Evolutionary conservation across 176 grass and related monocot species (phyloP).

Genomic region (Oryza brachyantha): DNA sequence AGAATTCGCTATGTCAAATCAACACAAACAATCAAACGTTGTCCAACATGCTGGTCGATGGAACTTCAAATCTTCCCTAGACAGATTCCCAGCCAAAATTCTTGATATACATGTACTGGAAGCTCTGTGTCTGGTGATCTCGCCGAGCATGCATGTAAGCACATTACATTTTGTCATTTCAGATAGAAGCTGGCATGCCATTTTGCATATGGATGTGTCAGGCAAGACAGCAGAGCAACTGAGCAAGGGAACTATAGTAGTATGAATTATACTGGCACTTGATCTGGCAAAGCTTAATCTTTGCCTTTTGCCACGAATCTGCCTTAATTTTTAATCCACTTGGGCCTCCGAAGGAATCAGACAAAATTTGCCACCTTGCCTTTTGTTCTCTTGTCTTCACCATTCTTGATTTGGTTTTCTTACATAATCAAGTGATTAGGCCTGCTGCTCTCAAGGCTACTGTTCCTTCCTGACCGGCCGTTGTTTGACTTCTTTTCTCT

Average conservation of each 20-base stretch:
- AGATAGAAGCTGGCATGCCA: not conserved
- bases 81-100: not conserved
- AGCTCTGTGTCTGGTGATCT: slow-evolving; percentile 33
- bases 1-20: not conserved
- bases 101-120: slow-evolving; percentile 11
- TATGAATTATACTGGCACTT: too few relatives aligned
- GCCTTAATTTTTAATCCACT: not conserved
- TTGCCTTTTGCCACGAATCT: not conserved
- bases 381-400: not conserved
- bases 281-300: not conserved
- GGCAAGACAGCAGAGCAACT: not conserved
- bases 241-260: not conserved
- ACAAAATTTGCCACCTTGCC: not conserved
- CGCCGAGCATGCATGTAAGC: slow-evolving; percentile 31
- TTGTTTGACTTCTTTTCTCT: not conserved
- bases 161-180: not conserved
- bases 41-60: not conserved
- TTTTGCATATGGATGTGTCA: not conserved
- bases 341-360: not conserved
- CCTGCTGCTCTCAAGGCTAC: not conserved
- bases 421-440: not conserved
- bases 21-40: not conserved
- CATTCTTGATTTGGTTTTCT: not conserved
- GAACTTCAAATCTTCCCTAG: not conserved
- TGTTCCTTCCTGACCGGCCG: not conserved